Evolutionary conservation across 202 grass and related monocot genomes (phyloP).

Genomic region (Musa balbisiana): DNA sequence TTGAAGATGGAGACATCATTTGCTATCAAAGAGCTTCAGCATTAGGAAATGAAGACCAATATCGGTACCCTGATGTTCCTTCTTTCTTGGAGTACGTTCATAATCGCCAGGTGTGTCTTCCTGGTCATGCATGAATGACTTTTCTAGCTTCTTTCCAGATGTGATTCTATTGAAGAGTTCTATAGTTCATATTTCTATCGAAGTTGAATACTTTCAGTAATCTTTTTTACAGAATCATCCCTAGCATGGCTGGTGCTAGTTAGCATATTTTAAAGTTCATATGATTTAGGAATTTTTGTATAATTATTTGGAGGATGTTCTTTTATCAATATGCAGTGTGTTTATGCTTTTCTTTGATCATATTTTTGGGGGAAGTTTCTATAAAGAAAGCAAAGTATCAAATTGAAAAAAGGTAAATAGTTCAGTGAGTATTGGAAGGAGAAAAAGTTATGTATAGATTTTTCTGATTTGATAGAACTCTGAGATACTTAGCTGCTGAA

Average conservation of each 20-base stretch:
- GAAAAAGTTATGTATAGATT: no score
- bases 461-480: no score
- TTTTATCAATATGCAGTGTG: neutral
- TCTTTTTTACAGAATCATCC: neutral
- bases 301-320: no score
- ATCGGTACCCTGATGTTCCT: slow-evolving; percentile 66
- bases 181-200: no score
- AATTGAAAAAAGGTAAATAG: no score
- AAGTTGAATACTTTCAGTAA: neutral
- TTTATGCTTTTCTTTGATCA: neutral
- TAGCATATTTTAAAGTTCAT: neutral
- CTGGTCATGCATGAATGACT: neutral
- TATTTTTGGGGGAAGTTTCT: neutral
- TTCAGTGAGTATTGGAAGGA: no score
- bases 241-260: neutral
- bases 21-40: slow-evolving; percentile 58
- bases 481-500: no score
- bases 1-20: slow-evolving; percentile 86
- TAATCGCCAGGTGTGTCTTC: slow-evolving; percentile 59
- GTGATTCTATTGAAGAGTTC: neutral
- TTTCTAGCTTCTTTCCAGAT: neutral
- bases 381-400: no score
- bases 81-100: slow-evolving; percentile 88
- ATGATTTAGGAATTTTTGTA: no score
- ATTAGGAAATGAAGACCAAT: slow-evolving; percentile 39